Evolutionary conservation across 805 yeast genomes (phyloP).

Genomic region (Kregervanrija pseudodelftensis): DNA sequence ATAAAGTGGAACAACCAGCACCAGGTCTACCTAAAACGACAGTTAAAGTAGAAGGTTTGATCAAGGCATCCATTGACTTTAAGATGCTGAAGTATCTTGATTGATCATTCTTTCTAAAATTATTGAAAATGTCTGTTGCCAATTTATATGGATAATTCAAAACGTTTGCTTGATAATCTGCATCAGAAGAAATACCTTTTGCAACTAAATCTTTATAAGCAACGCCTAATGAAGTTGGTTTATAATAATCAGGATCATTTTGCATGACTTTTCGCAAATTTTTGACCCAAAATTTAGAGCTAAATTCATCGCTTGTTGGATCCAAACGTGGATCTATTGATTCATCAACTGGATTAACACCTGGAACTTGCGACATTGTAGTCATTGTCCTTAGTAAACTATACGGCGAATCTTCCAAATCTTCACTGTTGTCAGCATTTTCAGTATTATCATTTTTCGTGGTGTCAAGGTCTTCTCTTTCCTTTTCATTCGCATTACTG

Average conservation of each 20-base stretch:
- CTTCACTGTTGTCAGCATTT: conserved; percentile 2
- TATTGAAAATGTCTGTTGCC: conserved; percentile 22
- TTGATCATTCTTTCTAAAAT: conserved; percentile 22
- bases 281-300: conserved; percentile 60
- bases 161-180: conserved; percentile 59
- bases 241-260: conserved; percentile 55
- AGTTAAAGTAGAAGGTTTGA: conserved; percentile 57
- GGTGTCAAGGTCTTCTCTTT: neutral
- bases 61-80: conserved; percentile 59
- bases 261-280: conserved; percentile 48
- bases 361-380: conserved; percentile 47
- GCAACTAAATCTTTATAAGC: conserved; percentile 54
- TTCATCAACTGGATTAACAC: conserved; percentile 31
- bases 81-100: conserved; percentile 41
- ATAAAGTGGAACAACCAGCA: conserved; percentile 67
- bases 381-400: conserved; percentile 32
- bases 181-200: conserved; percentile 58
- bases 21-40: conserved; percentile 79
- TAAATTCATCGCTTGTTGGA: conserved; percentile 53
- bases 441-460: conserved; percentile 1
- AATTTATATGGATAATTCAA: conserved; percentile 35
- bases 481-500: neutral
- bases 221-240: conserved; percentile 53
- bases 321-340: conserved; percentile 39
- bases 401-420: conserved; percentile 5